Evolutionary conservation across 108 stramenopile species (phyloP).

Genomic region (Pseudonitzschia multiseries): DNA sequence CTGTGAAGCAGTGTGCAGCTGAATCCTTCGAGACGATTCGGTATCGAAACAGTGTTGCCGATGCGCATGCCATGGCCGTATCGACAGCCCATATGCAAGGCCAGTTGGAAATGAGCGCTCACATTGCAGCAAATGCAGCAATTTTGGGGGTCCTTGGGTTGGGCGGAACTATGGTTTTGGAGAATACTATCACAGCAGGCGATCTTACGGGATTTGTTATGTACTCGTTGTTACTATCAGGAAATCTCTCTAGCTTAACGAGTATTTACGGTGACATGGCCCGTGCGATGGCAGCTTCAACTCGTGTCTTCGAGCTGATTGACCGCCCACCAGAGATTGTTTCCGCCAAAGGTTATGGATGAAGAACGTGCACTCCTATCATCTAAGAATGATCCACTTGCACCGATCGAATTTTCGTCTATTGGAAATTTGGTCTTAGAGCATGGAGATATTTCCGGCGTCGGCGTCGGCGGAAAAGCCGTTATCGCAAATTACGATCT

Average conservation of each 20-base stretch:
- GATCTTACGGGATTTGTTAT: conserved; percentile 88
- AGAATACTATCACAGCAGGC: conserved; percentile 60
- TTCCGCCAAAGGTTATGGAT: conserved; percentile 13
- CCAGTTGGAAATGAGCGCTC: conserved; percentile 68
- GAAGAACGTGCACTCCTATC: conserved; percentile 8
- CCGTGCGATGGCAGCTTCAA: conserved; percentile 61
- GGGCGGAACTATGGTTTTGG: conserved; percentile 74
- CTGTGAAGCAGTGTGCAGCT: conserved; percentile 75
- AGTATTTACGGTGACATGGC: conserved; percentile 74
- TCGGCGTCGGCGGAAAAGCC: background rate
- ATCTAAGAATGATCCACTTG: conserved; percentile 8
- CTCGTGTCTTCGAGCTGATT: conserved; percentile 61
- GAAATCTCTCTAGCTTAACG: conserved; percentile 67
- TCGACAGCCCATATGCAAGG: conserved; percentile 69
- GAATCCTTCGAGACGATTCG: conserved; percentile 60
- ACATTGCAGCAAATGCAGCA: conserved; percentile 72
- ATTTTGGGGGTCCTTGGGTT: conserved; percentile 76
- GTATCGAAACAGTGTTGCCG: conserved; percentile 50
- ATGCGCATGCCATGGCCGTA: conserved; percentile 65
- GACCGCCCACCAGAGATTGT: conserved; percentile 58
- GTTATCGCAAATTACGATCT: background rate
- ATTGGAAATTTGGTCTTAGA: background rate
- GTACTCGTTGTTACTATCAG: conserved; percentile 84
- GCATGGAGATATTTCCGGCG: background rate
- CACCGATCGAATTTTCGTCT: background rate